Percentiles rank a stretch among this genome's conserved stretches.
Evolutionary conservation across 2,329 filamentous ascomycete species (phyloP).

Genomic region (Aspergillus pseudotamarii): DNA sequence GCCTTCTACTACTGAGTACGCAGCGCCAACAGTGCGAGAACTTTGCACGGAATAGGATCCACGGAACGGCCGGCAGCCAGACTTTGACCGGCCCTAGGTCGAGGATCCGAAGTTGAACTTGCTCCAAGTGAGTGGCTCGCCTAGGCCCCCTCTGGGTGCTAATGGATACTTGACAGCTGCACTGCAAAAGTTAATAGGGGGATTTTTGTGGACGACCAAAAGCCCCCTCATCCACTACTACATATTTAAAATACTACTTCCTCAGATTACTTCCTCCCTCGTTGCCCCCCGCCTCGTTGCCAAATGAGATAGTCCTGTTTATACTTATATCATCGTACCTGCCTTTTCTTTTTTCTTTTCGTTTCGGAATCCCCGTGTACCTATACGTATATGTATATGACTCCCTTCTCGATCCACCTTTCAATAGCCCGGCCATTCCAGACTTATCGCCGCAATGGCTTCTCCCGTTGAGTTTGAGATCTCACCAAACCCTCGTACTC

Average conservation of each 20-base stretch:
- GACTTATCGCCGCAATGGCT: conserved; percentile 20
- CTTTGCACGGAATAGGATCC: conserved; percentile 7
- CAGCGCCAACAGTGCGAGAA: conserved; percentile 2
- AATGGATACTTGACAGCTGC: conserved; percentile 14
- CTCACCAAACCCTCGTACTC: conserved; percentile 38
- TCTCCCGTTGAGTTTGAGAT: conserved; percentile 35
- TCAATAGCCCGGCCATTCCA: conserved; percentile 1
- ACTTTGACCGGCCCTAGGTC: conserved; percentile 15
- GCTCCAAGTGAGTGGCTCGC: conserved; percentile 9
- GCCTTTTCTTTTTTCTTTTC: background rate
- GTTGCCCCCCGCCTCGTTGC: background rate
- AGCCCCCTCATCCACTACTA: conserved; percentile 4
- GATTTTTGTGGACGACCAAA: background rate
- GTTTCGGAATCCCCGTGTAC: background rate
- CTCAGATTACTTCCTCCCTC: background rate
- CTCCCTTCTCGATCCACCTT: background rate
- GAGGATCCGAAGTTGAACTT: conserved; percentile 13
- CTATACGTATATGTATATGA: background rate
- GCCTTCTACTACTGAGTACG: background rate
- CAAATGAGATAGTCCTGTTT: background rate
- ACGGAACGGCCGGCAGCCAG: conserved; percentile 13
- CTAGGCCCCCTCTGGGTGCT: conserved; percentile 11
- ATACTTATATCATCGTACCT: background rate
- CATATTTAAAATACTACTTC: background rate
- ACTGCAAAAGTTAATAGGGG: conserved; percentile 6